Base-by-base conservation (phyloP, 768 basidiomycete species). In the Lenzites betulinus region DNA sequence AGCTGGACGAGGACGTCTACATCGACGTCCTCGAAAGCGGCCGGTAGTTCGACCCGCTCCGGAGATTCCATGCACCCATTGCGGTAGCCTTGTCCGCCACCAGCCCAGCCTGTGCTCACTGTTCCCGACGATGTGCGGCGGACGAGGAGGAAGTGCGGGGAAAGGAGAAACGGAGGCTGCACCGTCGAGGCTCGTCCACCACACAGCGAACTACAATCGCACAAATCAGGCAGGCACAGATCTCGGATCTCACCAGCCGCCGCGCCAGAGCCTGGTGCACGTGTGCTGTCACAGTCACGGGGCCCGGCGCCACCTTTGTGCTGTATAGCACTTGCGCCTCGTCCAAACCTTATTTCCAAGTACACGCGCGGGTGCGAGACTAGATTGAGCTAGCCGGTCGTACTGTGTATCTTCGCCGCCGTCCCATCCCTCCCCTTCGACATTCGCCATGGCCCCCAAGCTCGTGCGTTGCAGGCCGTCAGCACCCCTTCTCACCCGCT, bases 1-100 rank as follows among this genome's bases (percentile, higher is more conserved):
- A 99, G 89, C 62, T 89, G 80, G 64, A 91, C 89, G 70, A 98
- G 83, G 71, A 83, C 80, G 70, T 97, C 92, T 74, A 92, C 83
- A 63, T 86, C 82, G 65, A 88, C 88, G 69, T 91, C 84, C 78
- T 94, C 89, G 77, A 97, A 97, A 67, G 82, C 81, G 75, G 84
- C 77, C 68, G 95, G 91, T 69, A 98, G 78, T 77, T 84, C 84
- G 80, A 88, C 86, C 86, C 82, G 83, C 80, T 79, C 83, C 74
- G 82, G 77, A 75, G 85, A 79, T 86, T 89, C 88, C 90, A 89
- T 89, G 76, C 82, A 89, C 81, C 89, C 89, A 92, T 92, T 77
- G 86, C 87, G 84, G 80, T 53, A 55, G 66, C 66, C 62, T 12
- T 25, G 57, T 51, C 57, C 62, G 62, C 62, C 57, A 63, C 51